phyloP scores from a whole-genome alignment of 1,139 yeast genomes.

The Suhomyces taliae region DNA sequence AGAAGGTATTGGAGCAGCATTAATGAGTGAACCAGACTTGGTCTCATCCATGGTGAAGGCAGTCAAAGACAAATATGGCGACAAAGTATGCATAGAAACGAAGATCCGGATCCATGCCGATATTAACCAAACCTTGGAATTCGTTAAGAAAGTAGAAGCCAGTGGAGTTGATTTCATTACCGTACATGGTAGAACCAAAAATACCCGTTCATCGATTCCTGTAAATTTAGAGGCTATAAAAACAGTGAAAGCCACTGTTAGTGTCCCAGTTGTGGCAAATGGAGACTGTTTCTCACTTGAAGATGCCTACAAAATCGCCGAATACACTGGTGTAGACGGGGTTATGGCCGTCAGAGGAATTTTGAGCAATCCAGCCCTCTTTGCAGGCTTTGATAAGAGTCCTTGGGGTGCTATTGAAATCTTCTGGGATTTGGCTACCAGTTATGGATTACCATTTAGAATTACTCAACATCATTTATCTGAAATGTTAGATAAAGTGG shows the following conservation, averaged over 20 bases:
- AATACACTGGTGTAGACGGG: slow-evolving; percentile 78
- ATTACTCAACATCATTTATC: slow-evolving; percentile 84
- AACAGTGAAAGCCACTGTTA: slow-evolving; percentile 56
- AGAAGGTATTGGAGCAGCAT: slow-evolving; percentile 96
- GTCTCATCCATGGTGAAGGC: slow-evolving; percentile 83
- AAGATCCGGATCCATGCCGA: slow-evolving; percentile 87
- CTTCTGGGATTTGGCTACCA: slow-evolving; percentile 75
- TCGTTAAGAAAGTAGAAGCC: slow-evolving; percentile 71
- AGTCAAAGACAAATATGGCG: slow-evolving; percentile 74
- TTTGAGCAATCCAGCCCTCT: slow-evolving; percentile 81
- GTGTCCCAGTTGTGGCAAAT: slow-evolving; percentile 87
- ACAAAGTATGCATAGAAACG: slow-evolving; percentile 73
- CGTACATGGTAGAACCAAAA: slow-evolving; percentile 88
- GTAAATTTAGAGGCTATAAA: slow-evolving; percentile 82
- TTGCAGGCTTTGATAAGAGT: slow-evolving; percentile 67
- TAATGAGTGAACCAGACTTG: slow-evolving; percentile 79
- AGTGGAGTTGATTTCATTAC: slow-evolving; percentile 95
- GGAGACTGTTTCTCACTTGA: slow-evolving; percentile 81
- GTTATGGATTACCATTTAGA: slow-evolving; percentile 82
- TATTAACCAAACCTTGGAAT: slow-evolving; percentile 65
- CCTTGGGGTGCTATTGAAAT: slow-evolving; percentile 92
- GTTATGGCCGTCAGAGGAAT: slow-evolving; percentile 96
- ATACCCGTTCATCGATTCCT: slow-evolving; percentile 80
- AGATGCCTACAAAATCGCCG: slow-evolving; percentile 63
- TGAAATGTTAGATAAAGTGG: slow-evolving; percentile 72